Percentiles rank a stretch among this genome's conserved stretches.
Evolutionary conservation across 2,329 filamentous ascomycete genomes (phyloP).

Genomic region (Curvularia lunata): DNA sequence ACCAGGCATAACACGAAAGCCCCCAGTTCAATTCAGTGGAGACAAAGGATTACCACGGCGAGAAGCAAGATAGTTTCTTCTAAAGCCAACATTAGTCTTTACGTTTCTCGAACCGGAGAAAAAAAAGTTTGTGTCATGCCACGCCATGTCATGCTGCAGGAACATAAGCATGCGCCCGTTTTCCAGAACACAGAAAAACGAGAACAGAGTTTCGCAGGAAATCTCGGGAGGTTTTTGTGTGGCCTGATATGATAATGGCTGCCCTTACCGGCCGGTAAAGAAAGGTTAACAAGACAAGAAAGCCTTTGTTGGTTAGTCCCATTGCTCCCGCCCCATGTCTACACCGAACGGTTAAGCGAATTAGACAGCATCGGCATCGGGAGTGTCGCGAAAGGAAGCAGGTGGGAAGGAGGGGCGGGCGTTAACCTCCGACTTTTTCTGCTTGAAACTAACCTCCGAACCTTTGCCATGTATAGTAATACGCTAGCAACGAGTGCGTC

Average conservation of each 20-base stretch:
- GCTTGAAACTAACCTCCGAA: neutral
- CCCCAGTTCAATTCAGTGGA: neutral
- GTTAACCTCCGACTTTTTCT: neutral
- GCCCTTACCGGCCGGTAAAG: neutral
- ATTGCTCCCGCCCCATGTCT: too few species aligned
- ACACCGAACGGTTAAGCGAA: slow-evolving; percentile 1
- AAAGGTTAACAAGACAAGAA: neutral
- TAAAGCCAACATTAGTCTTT: neutral
- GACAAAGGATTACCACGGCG: neutral
- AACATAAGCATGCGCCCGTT: neutral
- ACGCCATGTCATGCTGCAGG: neutral
- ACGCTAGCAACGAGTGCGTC: slow-evolving; percentile 7
- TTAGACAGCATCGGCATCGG: slow-evolving; percentile 1
- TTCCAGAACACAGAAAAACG: too few species aligned
- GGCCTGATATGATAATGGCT: neutral
- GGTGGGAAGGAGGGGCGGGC: neutral
- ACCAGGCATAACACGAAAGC: neutral
- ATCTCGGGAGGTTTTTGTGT: slow-evolving; percentile 12
- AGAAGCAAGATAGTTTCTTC: neutral
- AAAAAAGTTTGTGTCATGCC: too few species aligned
- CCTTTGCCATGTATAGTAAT: neutral
- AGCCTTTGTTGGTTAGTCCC: neutral
- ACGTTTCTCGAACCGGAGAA: too few species aligned
- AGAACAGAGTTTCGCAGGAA: neutral
- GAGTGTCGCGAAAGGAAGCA: neutral